Conservation (phyloP, 108 stramenopile species). For the Nitzschia putrida region DNA sequence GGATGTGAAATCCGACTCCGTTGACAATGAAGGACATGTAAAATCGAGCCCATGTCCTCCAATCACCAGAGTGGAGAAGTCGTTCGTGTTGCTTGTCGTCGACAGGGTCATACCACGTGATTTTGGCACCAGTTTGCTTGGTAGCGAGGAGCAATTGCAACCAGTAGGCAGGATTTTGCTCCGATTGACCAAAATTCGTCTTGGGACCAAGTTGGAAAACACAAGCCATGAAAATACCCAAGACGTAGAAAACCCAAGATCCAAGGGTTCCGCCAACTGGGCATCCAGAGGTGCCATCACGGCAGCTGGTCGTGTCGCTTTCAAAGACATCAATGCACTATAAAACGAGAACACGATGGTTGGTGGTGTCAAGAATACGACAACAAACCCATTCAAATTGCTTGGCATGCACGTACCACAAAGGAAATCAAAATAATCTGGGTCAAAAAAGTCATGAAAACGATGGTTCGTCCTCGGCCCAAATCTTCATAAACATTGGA, state of each 20-base stretch:
- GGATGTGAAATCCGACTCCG: constrained; percentile 39
- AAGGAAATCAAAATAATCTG: constrained; percentile 32
- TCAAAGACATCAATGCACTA: constrained; percentile 23
- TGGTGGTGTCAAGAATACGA: neutral
- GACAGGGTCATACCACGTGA: constrained; percentile 35
- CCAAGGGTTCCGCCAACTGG: constrained; percentile 33
- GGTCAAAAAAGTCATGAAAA: constrained; percentile 31
- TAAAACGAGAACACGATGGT: neutral
- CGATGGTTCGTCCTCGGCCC: constrained; percentile 21
- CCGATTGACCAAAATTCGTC: constrained; percentile 30
- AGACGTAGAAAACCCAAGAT: constrained; percentile 31
- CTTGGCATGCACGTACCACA: constrained; percentile 15
- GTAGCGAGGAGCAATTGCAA: constrained; percentile 19
- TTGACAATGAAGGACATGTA: constrained; percentile 37
- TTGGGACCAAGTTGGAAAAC: constrained; percentile 33
- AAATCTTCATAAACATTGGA: constrained; percentile 38
- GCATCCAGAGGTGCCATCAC: constrained; percentile 20
- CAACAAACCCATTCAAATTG: neutral
- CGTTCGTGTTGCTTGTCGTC: neutral
- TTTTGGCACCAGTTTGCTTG: constrained; percentile 17
- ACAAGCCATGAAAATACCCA: constrained; percentile 34
- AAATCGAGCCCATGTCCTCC: constrained; percentile 27
- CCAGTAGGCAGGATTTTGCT: constrained; percentile 38
- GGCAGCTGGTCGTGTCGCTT: constrained; percentile 6
- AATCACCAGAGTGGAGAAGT: neutral